Conservation (phyloP, 176 grass and related monocot genomes). For the Triticum urartu region DNA sequence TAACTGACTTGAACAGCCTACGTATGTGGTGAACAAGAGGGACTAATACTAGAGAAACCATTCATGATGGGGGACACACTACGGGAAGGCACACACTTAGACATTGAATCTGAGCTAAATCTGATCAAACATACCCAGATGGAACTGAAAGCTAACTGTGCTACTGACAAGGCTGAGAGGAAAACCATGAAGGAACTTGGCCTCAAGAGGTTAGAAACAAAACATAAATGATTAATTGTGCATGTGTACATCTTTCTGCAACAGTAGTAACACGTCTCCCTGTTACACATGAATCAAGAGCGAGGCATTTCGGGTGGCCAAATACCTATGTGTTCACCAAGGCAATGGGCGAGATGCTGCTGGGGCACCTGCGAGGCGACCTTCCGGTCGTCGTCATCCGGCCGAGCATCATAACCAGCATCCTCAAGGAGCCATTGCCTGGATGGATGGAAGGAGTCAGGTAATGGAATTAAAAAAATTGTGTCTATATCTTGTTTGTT, state of each 20-base stretch:
- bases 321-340: constrained; percentile 86
- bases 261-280: not conserved
- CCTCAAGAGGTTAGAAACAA: constrained; percentile 44
- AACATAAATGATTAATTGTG: not conserved
- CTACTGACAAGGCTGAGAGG: constrained; percentile 22
- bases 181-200: constrained; percentile 71
- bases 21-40: constrained; percentile 50
- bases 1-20: constrained; percentile 43
- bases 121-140: constrained; percentile 44
- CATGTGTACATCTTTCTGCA: not conserved
- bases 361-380: constrained; percentile 46
- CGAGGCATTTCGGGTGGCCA: constrained; percentile 63
- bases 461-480: not conserved
- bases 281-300: constrained; percentile 31
- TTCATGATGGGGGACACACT: constrained; percentile 48
- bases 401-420: constrained; percentile 69
- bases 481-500: not conserved
- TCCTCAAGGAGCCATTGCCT: constrained; percentile 55
- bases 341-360: constrained; percentile 75
- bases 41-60: constrained; percentile 50
- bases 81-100: constrained; percentile 30
- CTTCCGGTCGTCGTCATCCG: constrained; percentile 59
- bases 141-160: constrained; percentile 6
- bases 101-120: constrained; percentile 53
- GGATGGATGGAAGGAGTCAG: constrained; percentile 74